Evolutionary conservation across 2,329 filamentous ascomycete genomes (phyloP), one percentile per base, ranked within the genome.

Genomic region (Ramularia endophylla): DNA sequence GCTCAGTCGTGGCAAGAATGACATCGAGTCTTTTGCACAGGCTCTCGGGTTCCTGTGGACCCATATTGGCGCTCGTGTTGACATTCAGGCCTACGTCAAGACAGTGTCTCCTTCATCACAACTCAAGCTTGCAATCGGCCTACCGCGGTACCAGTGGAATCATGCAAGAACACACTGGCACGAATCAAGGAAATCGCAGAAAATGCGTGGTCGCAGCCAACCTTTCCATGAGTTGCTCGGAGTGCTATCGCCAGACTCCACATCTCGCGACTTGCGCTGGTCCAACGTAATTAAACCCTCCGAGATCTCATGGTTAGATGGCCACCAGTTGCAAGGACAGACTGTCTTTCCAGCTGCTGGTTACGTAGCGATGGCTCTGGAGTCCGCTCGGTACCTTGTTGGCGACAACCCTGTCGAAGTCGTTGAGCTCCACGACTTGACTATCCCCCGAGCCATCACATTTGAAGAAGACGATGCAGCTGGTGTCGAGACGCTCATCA

Each of bases 311-410:
- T 65, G 63, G 64, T 34, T 67, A 7, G 34, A 33, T 6, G 58
- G 56, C 17, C 64, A 67, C 40, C 35, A 50, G 11, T 37, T 66
- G 4, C 50, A 57, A 13, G 51, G 46, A 5, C 50, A 56, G 18
- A 51, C 55, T 17, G 46, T 67, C 2, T 64, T 59, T 22, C 63
- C 63, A 1, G 59, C 29, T 22, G 46, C 57, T 32, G 57, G 51
- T 6, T 50, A 46, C 30, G 27, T 54, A 28, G 35, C 28, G 11
- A 47, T 48, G 43, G 52, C 50, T 4, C 28, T 56, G 6, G 52
- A 52, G 33, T 51, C 51, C 11, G 45, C 39, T 9, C 40, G 27
- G n/a, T 28, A 32, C 22, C 36, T 36, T 9, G 41, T 40, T 19
- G 43, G 40, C 5, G 47, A 52, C 36, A 44, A 39, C 15, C 29